These are phyloP conservation scores for Wickerhamia fluorescens DNA, from an alignment of 805 yeast genomes.

Conservation along the genomic window DNA sequence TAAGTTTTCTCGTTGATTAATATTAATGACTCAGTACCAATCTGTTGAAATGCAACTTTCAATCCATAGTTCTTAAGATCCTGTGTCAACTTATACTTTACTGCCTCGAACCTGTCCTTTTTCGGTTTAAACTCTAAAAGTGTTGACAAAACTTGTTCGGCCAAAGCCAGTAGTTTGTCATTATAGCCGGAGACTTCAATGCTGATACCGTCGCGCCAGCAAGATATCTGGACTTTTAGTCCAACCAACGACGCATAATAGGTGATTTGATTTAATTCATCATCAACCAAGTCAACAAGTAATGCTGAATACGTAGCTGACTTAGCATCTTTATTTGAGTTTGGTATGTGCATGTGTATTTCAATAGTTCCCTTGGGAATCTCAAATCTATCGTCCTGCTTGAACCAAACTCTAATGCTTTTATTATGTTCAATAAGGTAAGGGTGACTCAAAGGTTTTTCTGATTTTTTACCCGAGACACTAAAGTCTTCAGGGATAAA, in stretches of 20 bases:
- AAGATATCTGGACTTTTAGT: constrained; percentile 47
- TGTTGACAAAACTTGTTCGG: constrained; percentile 52
- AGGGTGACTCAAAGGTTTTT: constrained; percentile 47
- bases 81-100: constrained; percentile 58
- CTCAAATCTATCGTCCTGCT: constrained; percentile 82
- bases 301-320: constrained; percentile 53
- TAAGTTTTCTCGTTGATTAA: constrained; percentile 70
- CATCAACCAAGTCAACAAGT: constrained; percentile 66
- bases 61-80: constrained; percentile 62
- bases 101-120: constrained; percentile 54
- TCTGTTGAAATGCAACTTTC: constrained; percentile 72
- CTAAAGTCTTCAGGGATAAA: constrained; percentile 77
- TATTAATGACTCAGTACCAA: constrained; percentile 53
- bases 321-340: constrained; percentile 50
- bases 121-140: constrained; percentile 45
- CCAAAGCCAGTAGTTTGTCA: constrained; percentile 63
- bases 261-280: constrained; percentile 64
- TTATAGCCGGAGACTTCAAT: constrained; percentile 73
- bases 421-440: constrained; percentile 46
- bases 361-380: constrained; percentile 79
- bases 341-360: constrained; percentile 59
- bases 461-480: constrained; percentile 38
- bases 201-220: constrained; percentile 64
- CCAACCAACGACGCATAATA: constrained; percentile 86
- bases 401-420: constrained; percentile 69